Evolutionary conservation across 140 eudicot genomes (phyloP), one percentile per base, ranked within the genome.

Genomic region (Bidens hawaiensis): DNA sequence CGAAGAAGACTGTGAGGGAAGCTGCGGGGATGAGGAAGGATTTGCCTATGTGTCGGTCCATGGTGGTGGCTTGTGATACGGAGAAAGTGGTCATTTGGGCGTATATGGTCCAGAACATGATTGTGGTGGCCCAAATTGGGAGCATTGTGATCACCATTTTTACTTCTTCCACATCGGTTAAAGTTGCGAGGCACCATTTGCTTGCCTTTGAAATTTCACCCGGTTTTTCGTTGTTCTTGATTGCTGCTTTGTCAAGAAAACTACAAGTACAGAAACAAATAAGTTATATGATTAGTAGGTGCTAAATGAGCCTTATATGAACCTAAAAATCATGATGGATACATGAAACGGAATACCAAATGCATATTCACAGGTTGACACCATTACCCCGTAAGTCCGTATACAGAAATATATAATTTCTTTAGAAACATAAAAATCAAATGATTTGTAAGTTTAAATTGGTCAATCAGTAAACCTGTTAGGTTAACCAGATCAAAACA

Each of bases 1-100:
- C 95, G 53, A 89, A 82, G 72, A 89, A 89, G 13, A 67, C 89
- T 17, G 95, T 82, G 47, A 89, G 84, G 9, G 97, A 85, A 5
- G 91, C 97, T 0, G 91, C 80, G 0, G 95, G 97, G 60, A 89
- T 89, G 38, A 68, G 69, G 75, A 89, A 89, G 12, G 78, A 64
- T 19, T 26, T 55, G 3, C 85, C 82, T 8, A 89, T 60, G 76
- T 67, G 79, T 7, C 97, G 83, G 75, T 85, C 82, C 97, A 89
- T 80, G 60, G 95, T 83, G 34, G 85, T 73, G 25, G 95, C 95
- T 71, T 88, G 96, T 19, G 61, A 52, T 4, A 52, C 59, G 5
- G 59, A 52, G 59, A 89, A 85, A 41, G 97, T 89, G 22, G 85
- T 80, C 95, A 83, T 89, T 52, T 89, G 97, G 4, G 97, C 97